A percentile compares a stretch with the other conserved stretches of the same genome.
These are phyloP conservation scores for Trichophyton rubrum DNA, from an alignment of 2,329 filamentous ascomycete species.

Conservation along the genomic window DNA sequence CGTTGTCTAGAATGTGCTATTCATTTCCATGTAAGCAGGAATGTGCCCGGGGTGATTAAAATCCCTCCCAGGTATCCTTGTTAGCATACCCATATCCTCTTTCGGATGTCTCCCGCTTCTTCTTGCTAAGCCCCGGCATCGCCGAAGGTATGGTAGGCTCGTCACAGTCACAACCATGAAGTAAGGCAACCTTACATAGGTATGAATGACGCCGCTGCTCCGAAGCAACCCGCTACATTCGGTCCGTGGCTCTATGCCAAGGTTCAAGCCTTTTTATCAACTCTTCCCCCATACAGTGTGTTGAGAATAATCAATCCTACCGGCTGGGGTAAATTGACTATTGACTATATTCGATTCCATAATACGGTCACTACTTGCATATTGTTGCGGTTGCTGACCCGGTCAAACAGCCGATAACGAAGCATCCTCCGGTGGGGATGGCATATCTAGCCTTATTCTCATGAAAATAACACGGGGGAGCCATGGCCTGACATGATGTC, in stretches of 20 bases:
- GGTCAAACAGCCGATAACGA: not conserved
- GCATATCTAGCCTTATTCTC: slow-evolving; percentile 13
- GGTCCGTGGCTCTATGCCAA: too few relatives aligned
- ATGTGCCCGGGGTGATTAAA: not conserved
- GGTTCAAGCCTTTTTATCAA: too few relatives aligned
- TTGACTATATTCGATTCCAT: not conserved
- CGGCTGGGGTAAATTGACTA: not conserved
- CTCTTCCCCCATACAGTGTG: too few relatives aligned
- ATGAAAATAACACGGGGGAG: slow-evolving; percentile 10
- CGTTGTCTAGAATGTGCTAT: not conserved
- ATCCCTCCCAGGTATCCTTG: not conserved
- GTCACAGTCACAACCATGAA: not conserved
- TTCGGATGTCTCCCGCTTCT: not conserved
- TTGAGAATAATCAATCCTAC: not conserved
- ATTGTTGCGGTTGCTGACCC: not conserved
- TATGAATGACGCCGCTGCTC: not conserved
- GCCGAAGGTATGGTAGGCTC: not conserved
- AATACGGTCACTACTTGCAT: not conserved
- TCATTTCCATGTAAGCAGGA: not conserved
- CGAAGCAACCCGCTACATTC: too few relatives aligned
- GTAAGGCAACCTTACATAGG: not conserved
- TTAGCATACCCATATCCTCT: not conserved
- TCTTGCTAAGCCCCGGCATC: not conserved
- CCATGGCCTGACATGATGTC: not conserved
- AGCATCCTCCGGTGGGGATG: not conserved